Evolutionary conservation across 352 stramenopile species (phyloP).

Genomic region (Blastocystis sp.): DNA sequence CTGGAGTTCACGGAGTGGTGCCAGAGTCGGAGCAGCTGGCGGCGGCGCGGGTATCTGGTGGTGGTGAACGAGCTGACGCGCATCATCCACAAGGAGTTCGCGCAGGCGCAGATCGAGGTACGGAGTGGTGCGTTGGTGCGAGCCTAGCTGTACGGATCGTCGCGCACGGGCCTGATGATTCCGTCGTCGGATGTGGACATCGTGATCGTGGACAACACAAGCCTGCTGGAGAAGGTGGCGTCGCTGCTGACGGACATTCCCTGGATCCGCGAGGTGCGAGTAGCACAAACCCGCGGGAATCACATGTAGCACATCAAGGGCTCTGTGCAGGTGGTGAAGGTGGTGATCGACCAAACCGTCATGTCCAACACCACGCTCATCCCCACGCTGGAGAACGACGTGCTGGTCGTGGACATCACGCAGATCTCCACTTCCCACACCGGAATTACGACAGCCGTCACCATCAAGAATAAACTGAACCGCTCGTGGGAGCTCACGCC

Average conservation of each 20-base stretch:
- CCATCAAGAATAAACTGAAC: conserved; percentile 50
- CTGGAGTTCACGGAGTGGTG: conserved; percentile 64
- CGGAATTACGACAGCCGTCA: conserved; percentile 27
- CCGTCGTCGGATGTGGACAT: conserved; percentile 63
- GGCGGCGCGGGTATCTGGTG: conserved; percentile 52
- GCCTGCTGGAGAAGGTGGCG: conserved; percentile 36
- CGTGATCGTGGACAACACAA: conserved; percentile 52
- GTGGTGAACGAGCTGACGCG: conserved; percentile 60
- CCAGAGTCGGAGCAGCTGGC: conserved; percentile 45
- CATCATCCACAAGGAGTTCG: conserved; percentile 51
- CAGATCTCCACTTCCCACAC: conserved; percentile 65
- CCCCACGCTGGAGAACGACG: conserved; percentile 46
- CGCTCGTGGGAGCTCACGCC: conserved; percentile 52
- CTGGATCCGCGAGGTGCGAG: conserved; percentile 48
- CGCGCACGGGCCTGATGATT: conserved; percentile 57
- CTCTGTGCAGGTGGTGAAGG: conserved; percentile 61
- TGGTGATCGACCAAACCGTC: conserved; percentile 38
- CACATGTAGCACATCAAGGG: conserved; percentile 59
- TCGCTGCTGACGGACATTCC: conserved; percentile 5
- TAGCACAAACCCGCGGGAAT: neutral
- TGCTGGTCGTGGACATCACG: conserved; percentile 57
- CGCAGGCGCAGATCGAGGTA: conserved; percentile 55
- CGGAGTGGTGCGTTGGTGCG: neutral
- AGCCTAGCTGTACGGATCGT: conserved; percentile 42
- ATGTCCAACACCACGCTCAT: conserved; percentile 63